Conservation (phyloP, 2,329 filamentous ascomycete genomes). For the Phoma sp. region DNA sequence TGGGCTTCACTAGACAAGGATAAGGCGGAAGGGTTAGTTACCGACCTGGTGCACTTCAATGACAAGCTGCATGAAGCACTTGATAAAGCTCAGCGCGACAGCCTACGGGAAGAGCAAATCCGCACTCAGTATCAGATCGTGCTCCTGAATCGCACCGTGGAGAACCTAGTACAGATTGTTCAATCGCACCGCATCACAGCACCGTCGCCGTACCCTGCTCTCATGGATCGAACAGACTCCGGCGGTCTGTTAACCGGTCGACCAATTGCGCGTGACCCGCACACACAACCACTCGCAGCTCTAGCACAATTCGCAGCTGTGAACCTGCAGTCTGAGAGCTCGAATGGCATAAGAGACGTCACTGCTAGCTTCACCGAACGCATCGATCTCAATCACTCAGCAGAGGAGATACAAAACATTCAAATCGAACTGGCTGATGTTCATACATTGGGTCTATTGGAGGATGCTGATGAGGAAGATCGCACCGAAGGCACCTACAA, state of each 20-base stretch:
- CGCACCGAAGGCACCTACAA: slow-evolving; percentile 42
- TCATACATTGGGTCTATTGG: no score
- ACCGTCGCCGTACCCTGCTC: no score
- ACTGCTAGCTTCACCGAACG: slow-evolving; percentile 34
- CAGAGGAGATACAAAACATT: slow-evolving; percentile 29
- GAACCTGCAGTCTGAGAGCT: slow-evolving; percentile 42
- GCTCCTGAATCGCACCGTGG: slow-evolving; percentile 44
- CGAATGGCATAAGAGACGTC: slow-evolving; percentile 21
- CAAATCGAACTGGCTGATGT: slow-evolving; percentile 20
- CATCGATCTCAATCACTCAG: slow-evolving; percentile 31
- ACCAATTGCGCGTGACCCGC: not conserved
- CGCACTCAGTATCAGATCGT: slow-evolving; percentile 48
- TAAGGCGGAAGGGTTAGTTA: slow-evolving; percentile 41
- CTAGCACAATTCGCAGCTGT: slow-evolving; percentile 48
- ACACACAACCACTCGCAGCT: slow-evolving; percentile 23
- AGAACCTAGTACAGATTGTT: slow-evolving; percentile 46
- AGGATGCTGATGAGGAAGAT: slow-evolving; percentile 21
- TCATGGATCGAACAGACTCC: no score
- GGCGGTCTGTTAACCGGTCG: not conserved
- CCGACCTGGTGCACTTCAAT: slow-evolving; percentile 44
- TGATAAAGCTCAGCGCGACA: slow-evolving; percentile 37
- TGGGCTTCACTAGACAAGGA: slow-evolving; percentile 41
- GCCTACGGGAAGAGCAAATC: slow-evolving; percentile 37
- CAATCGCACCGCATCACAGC: slow-evolving; percentile 25
- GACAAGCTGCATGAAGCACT: slow-evolving; percentile 47